Percentiles rank a stretch among this genome's conserved stretches.
Conservation (phyloP, 2,329 filamentous ascomycete species). For the Aspergillus aculeatinus region DNA sequence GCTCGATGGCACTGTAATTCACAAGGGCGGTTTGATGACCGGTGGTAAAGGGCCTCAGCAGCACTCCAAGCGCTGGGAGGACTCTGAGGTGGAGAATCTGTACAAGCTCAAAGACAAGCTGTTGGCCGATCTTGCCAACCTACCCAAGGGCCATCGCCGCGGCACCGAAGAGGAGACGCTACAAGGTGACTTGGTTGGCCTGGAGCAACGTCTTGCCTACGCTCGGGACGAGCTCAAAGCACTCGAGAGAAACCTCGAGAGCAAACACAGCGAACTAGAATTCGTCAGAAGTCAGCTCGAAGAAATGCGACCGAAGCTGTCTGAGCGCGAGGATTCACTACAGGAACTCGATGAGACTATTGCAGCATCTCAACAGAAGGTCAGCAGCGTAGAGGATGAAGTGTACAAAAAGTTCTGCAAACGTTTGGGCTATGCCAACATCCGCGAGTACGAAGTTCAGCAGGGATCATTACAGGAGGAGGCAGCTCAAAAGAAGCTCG, state of each 20-base stretch:
- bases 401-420: slow-evolving; percentile 84
- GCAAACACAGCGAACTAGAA: slow-evolving; percentile 78
- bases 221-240: slow-evolving; percentile 73
- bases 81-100: slow-evolving; percentile 84
- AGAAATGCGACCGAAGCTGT: slow-evolving; percentile 74
- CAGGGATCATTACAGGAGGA: slow-evolving; percentile 92
- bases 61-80: slow-evolving; percentile 80
- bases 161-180: slow-evolving; percentile 76
- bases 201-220: slow-evolving; percentile 73
- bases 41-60: slow-evolving; percentile 82
- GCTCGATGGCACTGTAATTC: slow-evolving; percentile 91
- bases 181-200: slow-evolving; percentile 72
- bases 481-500: slow-evolving; percentile 77
- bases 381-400: slow-evolving; percentile 81
- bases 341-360: slow-evolving; percentile 61
- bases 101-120: slow-evolving; percentile 72
- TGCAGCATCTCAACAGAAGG: slow-evolving; percentile 59
- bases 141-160: slow-evolving; percentile 76
- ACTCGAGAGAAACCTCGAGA: slow-evolving; percentile 77
- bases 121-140: slow-evolving; percentile 71
- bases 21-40: slow-evolving; percentile 95
- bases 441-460: slow-evolving; percentile 89
- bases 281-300: slow-evolving; percentile 70
- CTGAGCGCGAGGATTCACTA: slow-evolving; percentile 68
- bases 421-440: slow-evolving; percentile 80